Conservation (phyloP, 2,329 filamentous ascomycete genomes). For the Tricladium varicosporioides region DNA sequence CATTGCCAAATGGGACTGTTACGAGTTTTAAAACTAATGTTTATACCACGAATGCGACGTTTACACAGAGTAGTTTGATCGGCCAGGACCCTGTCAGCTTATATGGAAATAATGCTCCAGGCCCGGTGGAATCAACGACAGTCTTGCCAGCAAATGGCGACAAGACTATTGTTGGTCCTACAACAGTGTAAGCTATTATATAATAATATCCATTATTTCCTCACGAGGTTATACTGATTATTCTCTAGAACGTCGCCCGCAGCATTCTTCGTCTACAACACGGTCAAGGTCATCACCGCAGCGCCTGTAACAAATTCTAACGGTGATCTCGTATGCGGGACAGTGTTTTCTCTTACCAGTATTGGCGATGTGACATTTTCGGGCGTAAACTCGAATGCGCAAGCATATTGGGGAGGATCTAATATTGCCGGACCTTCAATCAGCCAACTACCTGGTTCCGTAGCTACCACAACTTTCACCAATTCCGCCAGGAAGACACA, state of each 20-base stretch:
- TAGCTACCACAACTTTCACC: not conserved
- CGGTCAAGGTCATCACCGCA: not conserved
- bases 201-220: too few species aligned
- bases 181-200: not conserved
- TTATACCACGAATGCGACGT: constrained; percentile 3
- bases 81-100: constrained; percentile 32
- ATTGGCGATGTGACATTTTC: not conserved
- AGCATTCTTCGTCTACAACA: not conserved
- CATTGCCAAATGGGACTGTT: not conserved
- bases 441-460: not conserved
- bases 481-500: not conserved
- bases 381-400: not conserved
- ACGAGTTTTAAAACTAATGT: constrained; percentile 5
- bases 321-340: not conserved
- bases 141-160: not conserved
- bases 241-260: not conserved
- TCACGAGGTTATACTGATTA: too few species aligned
- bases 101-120: constrained; percentile 29
- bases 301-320: not conserved
- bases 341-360: not conserved
- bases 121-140: constrained; percentile 29
- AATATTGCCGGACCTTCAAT: not conserved
- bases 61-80: not conserved
- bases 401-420: not conserved
- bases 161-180: not conserved